phyloP scores from a whole-genome alignment of 495 filamentous ascomycete species.

The Geoglossum glabrum region DNA sequence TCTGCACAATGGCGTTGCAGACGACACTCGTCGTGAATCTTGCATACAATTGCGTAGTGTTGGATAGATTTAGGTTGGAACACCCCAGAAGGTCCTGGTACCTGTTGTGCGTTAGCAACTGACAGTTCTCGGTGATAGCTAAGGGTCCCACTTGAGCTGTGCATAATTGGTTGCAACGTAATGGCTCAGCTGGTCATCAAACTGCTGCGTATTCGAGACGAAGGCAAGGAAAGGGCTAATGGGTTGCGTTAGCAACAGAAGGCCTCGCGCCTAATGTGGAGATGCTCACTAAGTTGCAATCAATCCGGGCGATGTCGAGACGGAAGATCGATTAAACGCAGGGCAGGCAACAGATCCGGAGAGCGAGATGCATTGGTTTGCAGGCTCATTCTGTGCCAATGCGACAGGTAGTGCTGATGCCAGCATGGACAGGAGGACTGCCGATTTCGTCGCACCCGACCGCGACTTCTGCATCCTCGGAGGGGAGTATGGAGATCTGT shows the following conservation, averaged over 20 bases:
- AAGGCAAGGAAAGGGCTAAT: conserved; percentile 68
- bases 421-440: neutral
- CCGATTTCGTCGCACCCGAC: neutral
- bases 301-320: conserved; percentile 50
- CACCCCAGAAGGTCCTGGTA: conserved; percentile 69
- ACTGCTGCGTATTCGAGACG: conserved; percentile 53
- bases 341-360: conserved; percentile 58
- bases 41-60: conserved; percentile 75
- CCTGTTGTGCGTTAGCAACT: conserved; percentile 23
- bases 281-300: conserved; percentile 57
- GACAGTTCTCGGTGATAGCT: conserved; percentile 5
- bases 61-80: conserved; percentile 49
- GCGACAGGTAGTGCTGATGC: neutral
- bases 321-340: conserved; percentile 62
- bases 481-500: neutral
- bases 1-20: conserved; percentile 90
- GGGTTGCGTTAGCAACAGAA: conserved; percentile 8
- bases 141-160: conserved; percentile 39
- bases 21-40: conserved; percentile 82
- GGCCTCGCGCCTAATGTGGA: neutral
- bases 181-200: conserved; percentile 53
- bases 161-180: conserved; percentile 62
- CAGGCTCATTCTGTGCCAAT: neutral
- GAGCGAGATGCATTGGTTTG: conserved; percentile 49
- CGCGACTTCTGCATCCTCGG: neutral